These are phyloP conservation scores for Endoconidiophora laricicola DNA, from an alignment of 2,329 filamentous ascomycete species.

Conservation along the genomic window DNA sequence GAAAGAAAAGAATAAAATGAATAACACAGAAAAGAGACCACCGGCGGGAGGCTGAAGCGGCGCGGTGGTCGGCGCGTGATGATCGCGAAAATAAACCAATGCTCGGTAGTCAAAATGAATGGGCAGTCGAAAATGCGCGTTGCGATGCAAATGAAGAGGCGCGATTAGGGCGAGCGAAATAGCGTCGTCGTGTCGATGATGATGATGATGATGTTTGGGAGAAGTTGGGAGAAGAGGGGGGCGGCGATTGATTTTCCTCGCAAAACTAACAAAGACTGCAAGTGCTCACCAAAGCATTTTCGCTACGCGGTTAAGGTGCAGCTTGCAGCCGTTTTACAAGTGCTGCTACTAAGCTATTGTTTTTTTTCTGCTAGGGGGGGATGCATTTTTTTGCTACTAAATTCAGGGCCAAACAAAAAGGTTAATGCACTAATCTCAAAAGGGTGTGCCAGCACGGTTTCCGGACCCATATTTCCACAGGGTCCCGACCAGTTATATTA, in stretches of 20 bases:
- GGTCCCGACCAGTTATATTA: no score
- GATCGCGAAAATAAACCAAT: conserved; percentile 10
- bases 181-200: not conserved
- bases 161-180: not conserved
- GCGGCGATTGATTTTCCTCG: conserved; percentile 5
- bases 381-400: conserved; percentile 2
- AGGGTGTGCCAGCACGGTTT: not conserved
- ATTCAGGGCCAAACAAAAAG: conserved; percentile 9
- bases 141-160: not conserved
- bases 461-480: no score
- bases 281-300: no score
- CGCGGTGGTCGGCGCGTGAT: conserved; percentile 9
- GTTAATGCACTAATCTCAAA: conserved; percentile 2
- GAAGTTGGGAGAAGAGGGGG: conserved; percentile 11
- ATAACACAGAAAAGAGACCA: not conserved
- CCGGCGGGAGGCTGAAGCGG: not conserved
- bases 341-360: no score
- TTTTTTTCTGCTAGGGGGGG: no score
- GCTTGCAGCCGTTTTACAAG: no score
- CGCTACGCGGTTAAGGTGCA: no score
- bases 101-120: conserved; percentile 1
- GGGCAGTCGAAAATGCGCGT: conserved; percentile 4
- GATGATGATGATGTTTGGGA: conserved; percentile 11
- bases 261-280: not conserved
- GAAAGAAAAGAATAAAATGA: conserved; percentile 2